phyloP scores from a whole-genome alignment of 805 yeast genomes.

The Huiozyma naganishii region DNA sequence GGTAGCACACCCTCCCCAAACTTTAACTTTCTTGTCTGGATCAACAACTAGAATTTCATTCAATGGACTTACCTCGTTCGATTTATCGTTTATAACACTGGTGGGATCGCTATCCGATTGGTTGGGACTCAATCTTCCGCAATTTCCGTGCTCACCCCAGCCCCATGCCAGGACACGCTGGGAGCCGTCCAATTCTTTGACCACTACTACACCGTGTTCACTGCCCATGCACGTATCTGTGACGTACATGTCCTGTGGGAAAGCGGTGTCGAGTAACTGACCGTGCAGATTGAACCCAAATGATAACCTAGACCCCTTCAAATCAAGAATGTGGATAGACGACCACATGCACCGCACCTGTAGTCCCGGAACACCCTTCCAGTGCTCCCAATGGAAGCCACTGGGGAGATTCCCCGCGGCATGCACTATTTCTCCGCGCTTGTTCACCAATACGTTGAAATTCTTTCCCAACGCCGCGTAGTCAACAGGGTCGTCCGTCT shows the following conservation, averaged over 20 bases:
- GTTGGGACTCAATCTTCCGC: constrained; percentile 37
- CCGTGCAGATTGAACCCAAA: constrained; percentile 71
- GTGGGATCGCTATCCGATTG: not conserved
- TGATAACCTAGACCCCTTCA: constrained; percentile 24
- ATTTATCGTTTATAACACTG: constrained; percentile 13
- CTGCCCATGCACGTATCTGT: constrained; percentile 49
- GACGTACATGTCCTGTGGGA: constrained; percentile 4
- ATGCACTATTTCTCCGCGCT: constrained; percentile 6
- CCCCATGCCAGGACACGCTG: constrained; percentile 63
- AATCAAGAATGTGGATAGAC: constrained; percentile 43
- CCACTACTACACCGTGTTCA: constrained; percentile 63
- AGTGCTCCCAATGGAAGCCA: constrained; percentile 7
- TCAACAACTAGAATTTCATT: constrained; percentile 8
- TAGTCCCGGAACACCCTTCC: constrained; percentile 4
- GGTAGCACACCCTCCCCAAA: constrained; percentile 60
- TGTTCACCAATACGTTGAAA: constrained; percentile 14
- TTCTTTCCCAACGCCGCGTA: constrained; percentile 23
- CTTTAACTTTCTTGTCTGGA: not conserved
- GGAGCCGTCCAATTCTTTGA: constrained; percentile 1
- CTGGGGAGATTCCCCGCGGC: constrained; percentile 13
- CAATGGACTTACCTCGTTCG: constrained; percentile 17
- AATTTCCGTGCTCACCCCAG: constrained; percentile 98
- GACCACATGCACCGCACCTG: constrained; percentile 56
- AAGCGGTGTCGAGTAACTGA: constrained; percentile 36
- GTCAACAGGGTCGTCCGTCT: constrained; percentile 2